Evolutionary conservation across 306 rosid genomes (phyloP), one percentile per base, ranked within the genome.

Genomic region (Morella rubra): DNA sequence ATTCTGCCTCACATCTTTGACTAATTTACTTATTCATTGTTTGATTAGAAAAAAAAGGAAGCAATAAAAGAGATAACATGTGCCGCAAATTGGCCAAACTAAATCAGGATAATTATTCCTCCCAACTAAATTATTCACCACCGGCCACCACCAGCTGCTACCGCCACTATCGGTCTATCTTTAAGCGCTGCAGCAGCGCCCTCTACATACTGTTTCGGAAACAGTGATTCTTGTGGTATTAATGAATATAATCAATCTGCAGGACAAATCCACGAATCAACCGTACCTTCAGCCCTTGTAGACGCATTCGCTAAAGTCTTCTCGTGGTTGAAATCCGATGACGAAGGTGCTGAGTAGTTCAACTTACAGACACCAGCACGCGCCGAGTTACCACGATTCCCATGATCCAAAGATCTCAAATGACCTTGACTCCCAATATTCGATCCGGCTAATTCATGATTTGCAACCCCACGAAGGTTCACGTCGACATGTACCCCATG

Each of bases 181-280:
- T 53, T 20, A 5, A 70, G 20, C 19, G 19, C 58, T 6, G 73
- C 73, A 47, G 40, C 73, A 47, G 27, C 47, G 49, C 54, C 55
- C 73, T 49, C 56, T 46, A 20, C n/a, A 49, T 12, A 49, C 20
- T 49, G 53, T 47, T 19, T 53, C 4, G 22, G 9, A 83, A 77
- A 83, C 60, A 44, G 77, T 44, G 58, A 75, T 71, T 20, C 45
- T 44, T 67, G 81, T 75, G 73, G 76, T 79, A 72, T 78, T 80
- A 80, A 76, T 75, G 81, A 78, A 65, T 51, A 9, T 68, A 71
- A 69, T 70, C 83, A 88, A 76, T 89, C 91, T 22, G 92, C 88
- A 44, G 91, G 90, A 85, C 86, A 89, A 84, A 88, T 86, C 97
- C 97, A 91, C 6, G 95, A 81, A 73, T 89, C 89, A 56, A 90